Conservation (phyloP, 108 stramenopile species). For the Nitzschia sp. region DNA sequence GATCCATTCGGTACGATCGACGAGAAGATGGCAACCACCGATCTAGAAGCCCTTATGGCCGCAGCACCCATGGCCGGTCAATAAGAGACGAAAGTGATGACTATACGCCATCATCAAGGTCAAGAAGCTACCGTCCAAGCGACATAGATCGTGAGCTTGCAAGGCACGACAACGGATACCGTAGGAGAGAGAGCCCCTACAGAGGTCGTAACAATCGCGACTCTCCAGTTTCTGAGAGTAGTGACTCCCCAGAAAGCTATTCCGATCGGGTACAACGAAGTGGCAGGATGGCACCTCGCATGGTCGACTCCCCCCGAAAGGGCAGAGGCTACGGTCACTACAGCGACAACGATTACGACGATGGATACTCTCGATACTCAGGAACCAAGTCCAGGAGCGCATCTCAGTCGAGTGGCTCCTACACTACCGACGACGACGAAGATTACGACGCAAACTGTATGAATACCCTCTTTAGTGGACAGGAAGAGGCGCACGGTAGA, state of each 20-base stretch:
- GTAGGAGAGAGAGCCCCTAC: background rate
- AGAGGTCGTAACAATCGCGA: background rate
- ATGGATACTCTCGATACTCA: slow-evolving; percentile 1
- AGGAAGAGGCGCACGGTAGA: background rate
- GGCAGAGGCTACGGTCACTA: background rate
- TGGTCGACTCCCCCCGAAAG: background rate
- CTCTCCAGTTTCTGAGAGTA: background rate
- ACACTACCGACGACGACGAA: slow-evolving; percentile 13
- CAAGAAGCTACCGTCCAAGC: background rate
- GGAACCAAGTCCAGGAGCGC: slow-evolving; percentile 12
- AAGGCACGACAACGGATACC: background rate
- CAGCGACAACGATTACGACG: background rate
- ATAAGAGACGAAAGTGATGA: background rate
- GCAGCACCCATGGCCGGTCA: background rate
- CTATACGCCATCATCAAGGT: background rate
- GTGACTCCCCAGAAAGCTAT: background rate
- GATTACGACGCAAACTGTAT: slow-evolving; percentile 22
- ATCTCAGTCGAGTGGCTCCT: slow-evolving; percentile 10
- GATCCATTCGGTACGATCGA: background rate
- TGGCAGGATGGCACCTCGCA: too few relatives aligned
- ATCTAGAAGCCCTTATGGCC: background rate
- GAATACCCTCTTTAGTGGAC: slow-evolving; percentile 18
- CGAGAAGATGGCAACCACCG: background rate
- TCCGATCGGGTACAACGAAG: too few relatives aligned
- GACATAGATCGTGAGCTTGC: background rate